phyloP scores from a whole-genome alignment of 306 rosid species.

The Heteromeles arbutifolia region DNA sequence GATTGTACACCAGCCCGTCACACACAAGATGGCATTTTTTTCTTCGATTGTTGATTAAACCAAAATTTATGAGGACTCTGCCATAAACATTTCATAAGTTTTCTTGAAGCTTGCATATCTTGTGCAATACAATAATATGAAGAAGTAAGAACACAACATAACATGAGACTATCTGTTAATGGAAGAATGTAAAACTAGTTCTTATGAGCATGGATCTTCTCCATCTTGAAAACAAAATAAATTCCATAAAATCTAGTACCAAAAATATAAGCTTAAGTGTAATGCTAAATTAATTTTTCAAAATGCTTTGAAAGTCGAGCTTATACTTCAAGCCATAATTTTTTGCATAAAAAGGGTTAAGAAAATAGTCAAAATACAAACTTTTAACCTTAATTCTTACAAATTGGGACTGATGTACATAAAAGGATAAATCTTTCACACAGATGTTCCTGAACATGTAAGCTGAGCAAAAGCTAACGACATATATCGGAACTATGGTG shows the following conservation, averaged over 20 bases:
- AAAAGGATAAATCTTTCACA: not conserved
- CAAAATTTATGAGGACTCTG: no score
- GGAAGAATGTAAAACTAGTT: not conserved
- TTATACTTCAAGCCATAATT: not conserved
- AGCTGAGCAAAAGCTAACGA: not conserved
- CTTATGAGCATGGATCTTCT: not conserved
- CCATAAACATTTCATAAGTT: no score
- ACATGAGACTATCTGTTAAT: no score
- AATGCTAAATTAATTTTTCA: not conserved
- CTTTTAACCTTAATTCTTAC: not conserved
- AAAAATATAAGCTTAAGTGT: not conserved
- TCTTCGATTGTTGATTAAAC: no score
- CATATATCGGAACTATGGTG: not conserved
- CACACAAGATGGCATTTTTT: no score
- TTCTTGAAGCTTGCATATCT: no score
- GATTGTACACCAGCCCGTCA: no score
- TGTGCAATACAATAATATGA: no score
- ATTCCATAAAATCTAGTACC: not conserved
- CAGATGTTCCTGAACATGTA: not conserved
- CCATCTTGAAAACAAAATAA: not conserved
- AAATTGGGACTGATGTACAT: not conserved
- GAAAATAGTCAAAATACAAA: not conserved
- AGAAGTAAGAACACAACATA: no score
- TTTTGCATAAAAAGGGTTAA: not conserved
- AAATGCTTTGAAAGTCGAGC: not conserved